Conservation (phyloP, 352 stramenopile genomes). For the Phytophthora pini region DNA sequence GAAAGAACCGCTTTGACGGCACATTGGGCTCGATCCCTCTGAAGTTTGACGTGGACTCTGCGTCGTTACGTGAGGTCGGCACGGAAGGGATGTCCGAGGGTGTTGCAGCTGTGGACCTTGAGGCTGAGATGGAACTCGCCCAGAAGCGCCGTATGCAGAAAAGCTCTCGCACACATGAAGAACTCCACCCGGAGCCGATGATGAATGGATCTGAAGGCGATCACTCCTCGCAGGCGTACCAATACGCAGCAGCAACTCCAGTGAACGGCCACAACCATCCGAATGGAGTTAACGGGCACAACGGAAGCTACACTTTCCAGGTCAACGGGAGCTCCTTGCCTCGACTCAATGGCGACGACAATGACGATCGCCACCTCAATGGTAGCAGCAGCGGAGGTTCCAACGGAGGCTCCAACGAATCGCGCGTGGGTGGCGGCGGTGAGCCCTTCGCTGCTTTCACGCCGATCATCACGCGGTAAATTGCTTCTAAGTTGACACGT, state of each 20-base stretch:
- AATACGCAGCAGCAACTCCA: conserved; percentile 34
- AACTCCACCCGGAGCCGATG: conserved; percentile 13
- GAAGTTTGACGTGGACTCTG: conserved; percentile 79
- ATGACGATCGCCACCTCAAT: conserved; percentile 26
- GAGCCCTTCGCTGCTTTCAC: conserved; percentile 88
- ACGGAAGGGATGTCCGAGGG: conserved; percentile 72
- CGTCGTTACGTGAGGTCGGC: conserved; percentile 70
- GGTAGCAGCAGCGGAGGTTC: conserved; percentile 17
- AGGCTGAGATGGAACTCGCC: conserved; percentile 81
- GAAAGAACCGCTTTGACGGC: conserved; percentile 96
- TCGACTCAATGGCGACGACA: conserved; percentile 29
- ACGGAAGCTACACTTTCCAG: conserved; percentile 30
- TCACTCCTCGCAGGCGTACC: conserved; percentile 17
- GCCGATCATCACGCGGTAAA: conserved; percentile 86
- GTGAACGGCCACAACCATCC: conserved; percentile 16
- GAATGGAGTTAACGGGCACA: conserved; percentile 35
- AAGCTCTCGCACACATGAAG: conserved; percentile 25
- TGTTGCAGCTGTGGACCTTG: conserved; percentile 72
- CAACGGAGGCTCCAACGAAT: conserved; percentile 29
- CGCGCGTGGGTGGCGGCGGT: conserved; percentile 25
- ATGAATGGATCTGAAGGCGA: conserved; percentile 12
- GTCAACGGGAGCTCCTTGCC: conserved; percentile 38
- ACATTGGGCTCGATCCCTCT: conserved; percentile 89
- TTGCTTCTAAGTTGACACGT: conserved; percentile 6
- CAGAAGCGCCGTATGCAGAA: conserved; percentile 62